phyloP scores from a whole-genome alignment of 345 rosid genomes.

The Erysimum cheiranthoides region DNA sequence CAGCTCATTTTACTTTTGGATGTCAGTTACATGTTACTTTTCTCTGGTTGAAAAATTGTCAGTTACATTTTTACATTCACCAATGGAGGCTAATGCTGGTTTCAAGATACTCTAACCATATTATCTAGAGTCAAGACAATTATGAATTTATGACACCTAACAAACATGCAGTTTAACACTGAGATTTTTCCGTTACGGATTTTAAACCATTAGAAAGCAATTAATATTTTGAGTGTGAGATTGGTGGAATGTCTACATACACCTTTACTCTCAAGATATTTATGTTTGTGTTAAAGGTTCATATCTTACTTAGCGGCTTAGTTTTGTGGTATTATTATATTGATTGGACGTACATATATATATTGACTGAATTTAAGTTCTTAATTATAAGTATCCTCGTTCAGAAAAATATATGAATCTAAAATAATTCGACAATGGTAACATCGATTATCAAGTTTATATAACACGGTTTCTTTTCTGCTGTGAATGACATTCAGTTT shows the following conservation, averaged over 20 bases:
- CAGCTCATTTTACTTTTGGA: background rate
- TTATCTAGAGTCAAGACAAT: background rate
- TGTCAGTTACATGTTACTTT: background rate
- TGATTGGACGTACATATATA: background rate
- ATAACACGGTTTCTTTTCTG: background rate
- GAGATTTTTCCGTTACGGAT: background rate
- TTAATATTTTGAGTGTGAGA: conserved; percentile 5
- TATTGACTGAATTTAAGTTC: background rate
- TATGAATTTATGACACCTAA: background rate
- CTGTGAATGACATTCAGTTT: background rate
- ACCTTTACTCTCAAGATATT: conserved; percentile 14
- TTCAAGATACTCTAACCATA: background rate
- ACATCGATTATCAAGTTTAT: background rate
- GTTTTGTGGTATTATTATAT: background rate
- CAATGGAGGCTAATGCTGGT: background rate
- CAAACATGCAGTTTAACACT: conserved; percentile 2
- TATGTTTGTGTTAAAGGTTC: conserved; percentile 27
- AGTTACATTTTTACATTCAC: conserved; percentile 14
- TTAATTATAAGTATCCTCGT: background rate
- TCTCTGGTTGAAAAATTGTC: background rate
- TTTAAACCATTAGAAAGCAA: conserved; percentile 11
- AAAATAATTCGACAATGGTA: background rate
- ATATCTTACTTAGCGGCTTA: conserved; percentile 15
- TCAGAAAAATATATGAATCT: background rate
- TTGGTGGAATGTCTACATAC: conserved; percentile 19